Conservation (phyloP, 2,329 filamentous ascomycete genomes). For the Pleoardoris graminearum region DNA sequence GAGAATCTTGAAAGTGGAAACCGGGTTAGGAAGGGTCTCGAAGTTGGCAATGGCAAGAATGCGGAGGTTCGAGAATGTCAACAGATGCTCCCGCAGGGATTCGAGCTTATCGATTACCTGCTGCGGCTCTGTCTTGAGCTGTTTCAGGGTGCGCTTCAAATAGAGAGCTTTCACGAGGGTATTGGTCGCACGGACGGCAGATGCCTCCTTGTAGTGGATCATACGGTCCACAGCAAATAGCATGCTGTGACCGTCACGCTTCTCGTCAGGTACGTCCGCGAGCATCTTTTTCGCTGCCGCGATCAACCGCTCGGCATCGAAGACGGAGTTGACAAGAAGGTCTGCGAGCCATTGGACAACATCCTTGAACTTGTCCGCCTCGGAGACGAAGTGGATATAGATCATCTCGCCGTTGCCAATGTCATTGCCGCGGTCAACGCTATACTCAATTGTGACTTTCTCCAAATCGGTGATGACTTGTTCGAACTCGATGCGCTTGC, state of each 20-base stretch:
- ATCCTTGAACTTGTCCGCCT: constrained; percentile 82
- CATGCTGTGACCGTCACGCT: constrained; percentile 79
- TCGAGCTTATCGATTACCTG: constrained; percentile 78
- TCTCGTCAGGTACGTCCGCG: constrained; percentile 88
- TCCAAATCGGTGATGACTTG: constrained; percentile 90
- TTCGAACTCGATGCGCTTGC: constrained; percentile 81
- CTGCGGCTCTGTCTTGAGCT: constrained; percentile 75
- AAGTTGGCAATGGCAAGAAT: constrained; percentile 83
- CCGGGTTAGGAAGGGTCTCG: constrained; percentile 71
- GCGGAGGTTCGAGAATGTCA: constrained; percentile 83
- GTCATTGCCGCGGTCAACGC: constrained; percentile 67
- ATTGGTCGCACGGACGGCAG: constrained; percentile 74
- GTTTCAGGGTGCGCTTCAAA: constrained; percentile 79
- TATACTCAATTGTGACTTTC: constrained; percentile 85
- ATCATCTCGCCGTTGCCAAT: constrained; percentile 82
- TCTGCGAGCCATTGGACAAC: constrained; percentile 83
- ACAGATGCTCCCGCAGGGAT: constrained; percentile 72
- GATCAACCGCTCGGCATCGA: constrained; percentile 70
- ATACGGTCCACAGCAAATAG: constrained; percentile 67
- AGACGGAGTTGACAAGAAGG: constrained; percentile 85
- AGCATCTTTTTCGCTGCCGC: constrained; percentile 76
- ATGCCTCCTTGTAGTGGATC: constrained; percentile 77
- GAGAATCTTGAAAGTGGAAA: constrained; percentile 75
- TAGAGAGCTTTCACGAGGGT: constrained; percentile 87
- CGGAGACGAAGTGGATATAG: constrained; percentile 79